phyloP scores from a whole-genome alignment of 139 green algal species.

The Closterium sp. region DNA sequence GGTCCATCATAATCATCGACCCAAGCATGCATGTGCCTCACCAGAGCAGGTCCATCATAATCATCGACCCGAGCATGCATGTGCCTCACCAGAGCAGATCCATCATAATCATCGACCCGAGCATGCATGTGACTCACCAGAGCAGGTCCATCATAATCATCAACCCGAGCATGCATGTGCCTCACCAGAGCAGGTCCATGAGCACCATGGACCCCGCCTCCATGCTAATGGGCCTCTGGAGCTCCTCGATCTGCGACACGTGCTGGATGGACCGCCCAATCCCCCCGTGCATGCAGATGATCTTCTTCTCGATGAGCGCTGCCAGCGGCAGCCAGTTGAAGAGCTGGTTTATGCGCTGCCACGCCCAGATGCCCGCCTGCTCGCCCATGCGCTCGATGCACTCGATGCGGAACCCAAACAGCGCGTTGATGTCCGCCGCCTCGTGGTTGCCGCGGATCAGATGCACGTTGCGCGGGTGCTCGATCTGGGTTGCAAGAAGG shows the following conservation, averaged over 20 bases:
- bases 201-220: conserved; percentile 86
- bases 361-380: conserved; percentile 77
- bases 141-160: neutral
- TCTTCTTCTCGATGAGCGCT: conserved; percentile 89
- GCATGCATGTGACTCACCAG: neutral
- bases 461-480: conserved; percentile 89
- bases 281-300: conserved; percentile 98
- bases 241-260: conserved; percentile 85
- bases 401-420: conserved; percentile 97
- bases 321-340: conserved; percentile 99
- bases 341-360: conserved; percentile 92
- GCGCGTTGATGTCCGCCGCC: conserved; percentile 94
- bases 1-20: too few species aligned
- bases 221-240: conserved; percentile 90
- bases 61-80: too few species aligned
- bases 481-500: conserved; percentile 57
- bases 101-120: neutral
- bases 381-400: conserved; percentile 90
- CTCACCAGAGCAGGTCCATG: conserved; percentile 96
- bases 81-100: too few species aligned
- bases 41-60: too few species aligned
- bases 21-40: too few species aligned
- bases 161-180: neutral
- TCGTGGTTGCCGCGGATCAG: conserved; percentile 99
- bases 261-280: conserved; percentile 90